A percentile compares a stretch with the other conserved stretches of the same genome.
These are phyloP conservation scores for Amylostereum areolatum DNA, from an alignment of 1,284 basidiomycete genomes.

Conservation along the genomic window DNA sequence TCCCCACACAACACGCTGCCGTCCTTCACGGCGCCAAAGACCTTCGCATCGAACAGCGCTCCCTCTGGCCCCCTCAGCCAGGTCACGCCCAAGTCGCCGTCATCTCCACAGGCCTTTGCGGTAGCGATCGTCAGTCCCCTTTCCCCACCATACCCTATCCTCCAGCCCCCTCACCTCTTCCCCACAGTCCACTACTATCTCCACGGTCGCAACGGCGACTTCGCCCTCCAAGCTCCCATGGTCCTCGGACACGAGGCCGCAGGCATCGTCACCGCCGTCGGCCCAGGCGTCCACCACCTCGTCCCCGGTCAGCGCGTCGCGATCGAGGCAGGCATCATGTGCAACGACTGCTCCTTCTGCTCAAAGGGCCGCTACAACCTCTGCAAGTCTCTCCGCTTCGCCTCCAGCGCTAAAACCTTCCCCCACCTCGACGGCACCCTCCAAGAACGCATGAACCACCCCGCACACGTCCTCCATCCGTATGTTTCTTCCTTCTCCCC, in stretches of 20 bases:
- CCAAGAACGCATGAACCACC: constrained; percentile 85
- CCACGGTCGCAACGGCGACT: constrained; percentile 88
- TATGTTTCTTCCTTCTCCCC: constrained; percentile 35
- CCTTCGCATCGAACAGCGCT: constrained; percentile 65
- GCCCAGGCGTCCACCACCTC: constrained; percentile 59
- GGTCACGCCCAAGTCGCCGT: constrained; percentile 72
- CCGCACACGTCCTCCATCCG: constrained; percentile 80
- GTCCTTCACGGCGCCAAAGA: constrained; percentile 71
- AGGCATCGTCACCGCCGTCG: constrained; percentile 74
- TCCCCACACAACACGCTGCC: constrained; percentile 52
- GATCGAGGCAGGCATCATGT: constrained; percentile 90
- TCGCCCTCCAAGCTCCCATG: constrained; percentile 76
- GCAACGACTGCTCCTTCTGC: constrained; percentile 67
- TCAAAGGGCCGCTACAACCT: constrained; percentile 86
- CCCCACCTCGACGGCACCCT: constrained; percentile 93
- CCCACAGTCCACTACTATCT: constrained; percentile 80
- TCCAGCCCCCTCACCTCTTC: constrained; percentile 4
- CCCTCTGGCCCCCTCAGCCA: constrained; percentile 58
- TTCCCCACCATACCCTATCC: background rate
- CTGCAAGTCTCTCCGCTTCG: constrained; percentile 86
- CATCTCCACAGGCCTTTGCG: constrained; percentile 85
- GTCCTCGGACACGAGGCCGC: constrained; percentile 92
- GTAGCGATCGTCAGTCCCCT: constrained; percentile 71
- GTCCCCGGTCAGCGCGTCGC: constrained; percentile 86
- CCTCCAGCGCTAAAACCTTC: constrained; percentile 84